Base-by-base conservation (phyloP, 441 rosid species). In the Gossypium schwendimanii region DNA sequence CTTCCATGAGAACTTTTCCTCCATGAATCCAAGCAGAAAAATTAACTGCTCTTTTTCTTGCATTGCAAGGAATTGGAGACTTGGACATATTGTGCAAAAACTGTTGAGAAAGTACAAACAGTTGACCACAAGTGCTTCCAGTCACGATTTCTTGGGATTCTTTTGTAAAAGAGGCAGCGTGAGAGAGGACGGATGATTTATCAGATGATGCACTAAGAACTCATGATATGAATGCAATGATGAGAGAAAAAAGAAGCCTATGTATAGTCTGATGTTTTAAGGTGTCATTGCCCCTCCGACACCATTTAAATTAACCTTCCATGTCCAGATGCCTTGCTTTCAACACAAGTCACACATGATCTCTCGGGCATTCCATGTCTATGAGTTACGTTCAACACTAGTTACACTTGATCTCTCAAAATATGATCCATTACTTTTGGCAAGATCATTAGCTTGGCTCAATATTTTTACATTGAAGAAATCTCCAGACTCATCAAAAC, bases 91-190 rank as follows among this genome's bases (percentile, higher is more conserved):
- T 82, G 24, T 89, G 94, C 84, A 93, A 78, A 82, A 93, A 96
- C 76, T 81, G 89, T 75, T 85, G 94, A 75, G 98, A 90, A 66
- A 93, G 94, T 65, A 74, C 81, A 81, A 86, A 90, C 65, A 96
- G 94, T 78, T 87, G 94, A 83, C 81, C 88, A 18, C 90, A 87
- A 78, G 79, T 82, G 44, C 98, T 97, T 52, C 99, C 99, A 77
- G 84, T 90, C 97, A 33, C 8, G 8, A 33, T 33, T 33, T 33
- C 39, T 33, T 33, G 39, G 39, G 39, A 33, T 33, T 33, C 39
- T 33, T 5, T 33, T 33, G 39, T 33, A 33, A 33, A 33, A 6
- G 39, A 33, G 39, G 39, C 6, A 33, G 8, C 7, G 2, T 6
- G 39, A 33, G 39, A 31, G 36, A 33, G 39, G 39, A 33, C 7